Base-by-base conservation (phyloP, 2,329 filamentous ascomycete species). In the Aquanectria penicillioides region DNA sequence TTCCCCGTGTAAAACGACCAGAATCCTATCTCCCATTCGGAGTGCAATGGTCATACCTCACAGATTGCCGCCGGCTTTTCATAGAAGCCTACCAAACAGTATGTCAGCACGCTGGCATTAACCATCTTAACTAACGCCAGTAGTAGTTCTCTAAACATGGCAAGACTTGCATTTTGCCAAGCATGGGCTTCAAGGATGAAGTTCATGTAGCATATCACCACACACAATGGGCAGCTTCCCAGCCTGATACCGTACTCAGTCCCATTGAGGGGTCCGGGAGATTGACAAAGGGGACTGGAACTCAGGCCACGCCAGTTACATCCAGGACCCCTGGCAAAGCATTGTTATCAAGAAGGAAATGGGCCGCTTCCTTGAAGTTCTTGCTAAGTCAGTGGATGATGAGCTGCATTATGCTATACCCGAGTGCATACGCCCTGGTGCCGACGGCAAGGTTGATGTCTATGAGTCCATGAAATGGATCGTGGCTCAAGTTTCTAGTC, bases 381-480 rank as follows among this genome's bases (percentile, higher is more conserved):
- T 59, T 17, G 56, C 40, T 3, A 34, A 29, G 6, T 40, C 33
- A 15, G 49, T 59, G n/a, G 41, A 59, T 41, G 56, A 59, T 44
- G 56, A 59, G 43, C 56, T 59, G 1, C 13, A 26, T 7, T 23
- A 40, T 26, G 56, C 56, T 6, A 47, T 58, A 3, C 47, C 55
- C 2, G 48, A 58, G 15, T 41, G 53, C 23, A 48, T 56, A 41
- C 10, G 13, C 17, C 37, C 34, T 1, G 23, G 26, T 22, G 18
- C 6, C 1, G 20, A 48, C 13, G 48, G 33, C n/a, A 15, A 58
- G n/a, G 48, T 58, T 26, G 48, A 58, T 17, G 48, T 58, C 26
- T 58, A 58, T n/a, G 55, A 53, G n/a, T 36, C 55, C 25, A 58
- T 58, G 55, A 58, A 53, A 26, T 52, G 55, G 55, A 47, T 58